These are phyloP conservation scores for Candolleomyces eurysporus DNA, from an alignment of 768 basidiomycete species.

Conservation along the genomic window DNA sequence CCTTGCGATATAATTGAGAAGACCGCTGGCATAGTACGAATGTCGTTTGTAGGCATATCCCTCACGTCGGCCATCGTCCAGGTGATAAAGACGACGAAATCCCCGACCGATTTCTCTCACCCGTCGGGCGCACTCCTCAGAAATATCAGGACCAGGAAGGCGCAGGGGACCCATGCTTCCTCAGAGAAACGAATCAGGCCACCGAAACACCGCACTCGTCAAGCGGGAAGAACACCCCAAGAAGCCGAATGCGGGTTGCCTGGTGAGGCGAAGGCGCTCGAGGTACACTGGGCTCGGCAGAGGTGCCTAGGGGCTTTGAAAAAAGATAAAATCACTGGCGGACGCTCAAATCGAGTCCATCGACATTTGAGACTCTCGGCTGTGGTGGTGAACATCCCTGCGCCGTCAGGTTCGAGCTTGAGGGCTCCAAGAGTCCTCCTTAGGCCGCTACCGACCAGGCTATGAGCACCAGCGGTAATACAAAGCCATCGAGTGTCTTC, in stretches of 20 bases:
- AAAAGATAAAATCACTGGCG: no score
- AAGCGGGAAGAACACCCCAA: conserved; percentile 98
- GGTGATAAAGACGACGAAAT: conserved; percentile 37
- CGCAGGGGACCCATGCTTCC: conserved; percentile 41
- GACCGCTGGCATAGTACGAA: conserved; percentile 66
- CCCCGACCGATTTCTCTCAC: conserved; percentile 31
- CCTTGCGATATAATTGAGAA: conserved; percentile 50
- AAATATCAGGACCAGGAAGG: conserved; percentile 13
- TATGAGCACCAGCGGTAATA: no score
- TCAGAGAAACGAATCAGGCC: conserved; percentile 32
- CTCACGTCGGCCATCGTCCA: conserved; percentile 47
- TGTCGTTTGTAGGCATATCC: conserved; percentile 39
- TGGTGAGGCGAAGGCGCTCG: conserved; percentile 77
- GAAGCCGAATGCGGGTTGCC: no score
- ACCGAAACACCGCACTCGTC: conserved; percentile 44
- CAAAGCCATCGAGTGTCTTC: no score
- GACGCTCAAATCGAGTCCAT: no score
- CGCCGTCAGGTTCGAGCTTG: no score
- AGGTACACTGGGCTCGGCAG: no score
- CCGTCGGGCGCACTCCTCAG: conserved; percentile 38
- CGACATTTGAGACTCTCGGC: no score
- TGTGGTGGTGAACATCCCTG: no score
- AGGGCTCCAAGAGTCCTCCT: no score
- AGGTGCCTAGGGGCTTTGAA: no score
- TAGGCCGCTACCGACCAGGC: no score